Conservation (phyloP, 1,284 basidiomycete species). For the Microstroma glucosiphilum region DNA sequence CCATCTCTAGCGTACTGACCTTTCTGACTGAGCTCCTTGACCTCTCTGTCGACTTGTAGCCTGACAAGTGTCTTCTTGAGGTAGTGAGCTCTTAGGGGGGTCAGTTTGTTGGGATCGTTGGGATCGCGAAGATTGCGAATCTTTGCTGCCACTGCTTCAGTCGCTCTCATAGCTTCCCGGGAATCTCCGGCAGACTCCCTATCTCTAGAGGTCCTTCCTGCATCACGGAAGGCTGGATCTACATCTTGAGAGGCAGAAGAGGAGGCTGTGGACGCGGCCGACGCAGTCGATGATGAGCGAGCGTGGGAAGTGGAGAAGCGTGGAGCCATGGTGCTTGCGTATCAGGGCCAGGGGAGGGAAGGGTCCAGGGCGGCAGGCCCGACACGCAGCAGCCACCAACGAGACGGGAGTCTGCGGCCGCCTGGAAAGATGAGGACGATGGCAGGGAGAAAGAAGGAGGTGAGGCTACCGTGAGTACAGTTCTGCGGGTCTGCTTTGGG, state of each 20-base stretch:
- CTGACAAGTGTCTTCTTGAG: slow-evolving; percentile 89
- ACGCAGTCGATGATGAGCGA: no score
- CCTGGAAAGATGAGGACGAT: no score
- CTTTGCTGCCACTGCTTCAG: slow-evolving; percentile 15
- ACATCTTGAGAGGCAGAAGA: background rate
- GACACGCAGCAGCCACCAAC: no score
- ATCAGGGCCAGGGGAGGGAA: no score
- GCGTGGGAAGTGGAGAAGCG: no score
- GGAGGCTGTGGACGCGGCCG: background rate
- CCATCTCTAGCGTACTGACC: slow-evolving; percentile 8
- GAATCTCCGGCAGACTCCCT: background rate
- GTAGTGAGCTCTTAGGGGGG: slow-evolving; percentile 83
- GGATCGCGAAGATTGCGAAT: slow-evolving; percentile 18
- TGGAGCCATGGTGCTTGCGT: no score
- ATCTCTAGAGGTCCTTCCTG: background rate
- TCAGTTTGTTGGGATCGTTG: slow-evolving; percentile 54
- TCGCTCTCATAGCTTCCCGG: background rate
- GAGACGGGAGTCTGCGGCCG: no score
- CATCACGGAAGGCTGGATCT: slow-evolving; percentile 7
- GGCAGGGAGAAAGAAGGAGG: no score
- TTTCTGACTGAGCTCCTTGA: slow-evolving; percentile 28
- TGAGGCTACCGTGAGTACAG: no score
- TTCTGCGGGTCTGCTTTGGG: no score
- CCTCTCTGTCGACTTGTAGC: slow-evolving; percentile 64
- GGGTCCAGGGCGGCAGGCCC: no score